Percentiles rank a stretch among this genome's conserved stretches.
phyloP scores from a whole-genome alignment of 176 grass and related monocot genomes.

The Carex pumila region DNA sequence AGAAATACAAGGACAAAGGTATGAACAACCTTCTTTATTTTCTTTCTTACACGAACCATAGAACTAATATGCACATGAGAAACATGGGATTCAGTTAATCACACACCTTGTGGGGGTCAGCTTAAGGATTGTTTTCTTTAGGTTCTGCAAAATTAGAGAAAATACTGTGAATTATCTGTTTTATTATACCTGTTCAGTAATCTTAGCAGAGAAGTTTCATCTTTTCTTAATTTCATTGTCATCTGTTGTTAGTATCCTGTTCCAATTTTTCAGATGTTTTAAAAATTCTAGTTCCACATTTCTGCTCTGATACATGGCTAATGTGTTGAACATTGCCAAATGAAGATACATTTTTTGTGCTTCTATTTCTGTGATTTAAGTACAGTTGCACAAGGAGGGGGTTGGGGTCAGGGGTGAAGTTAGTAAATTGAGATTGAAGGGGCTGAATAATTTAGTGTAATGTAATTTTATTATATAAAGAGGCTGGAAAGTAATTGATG shows the following conservation, averaged over 20 bases:
- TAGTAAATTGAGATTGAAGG: too few species aligned
- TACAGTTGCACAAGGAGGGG: too few species aligned
- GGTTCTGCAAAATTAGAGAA: not conserved
- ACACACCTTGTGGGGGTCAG: not conserved
- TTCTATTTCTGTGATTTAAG: not conserved
- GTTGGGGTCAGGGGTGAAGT: too few species aligned
- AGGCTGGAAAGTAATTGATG: too few species aligned
- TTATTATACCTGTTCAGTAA: not conserved
- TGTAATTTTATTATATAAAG: too few species aligned
- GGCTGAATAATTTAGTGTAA: too few species aligned
- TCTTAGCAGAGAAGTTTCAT: not conserved
- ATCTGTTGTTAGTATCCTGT: not conserved
- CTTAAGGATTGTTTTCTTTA: not conserved
- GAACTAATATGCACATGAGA: not conserved
- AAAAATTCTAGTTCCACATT: not conserved
- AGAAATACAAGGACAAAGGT: conserved; percentile 46
- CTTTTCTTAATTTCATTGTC: not conserved
- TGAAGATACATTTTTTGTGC: not conserved
- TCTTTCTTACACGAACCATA: not conserved
- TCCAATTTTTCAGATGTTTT: not conserved
- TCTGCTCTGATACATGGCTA: not conserved
- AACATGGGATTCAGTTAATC: not conserved
- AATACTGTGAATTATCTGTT: not conserved
- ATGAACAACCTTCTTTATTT: not conserved
- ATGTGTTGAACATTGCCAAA: not conserved